phyloP scores from a whole-genome alignment of 2,329 filamentous ascomycete genomes.

The Dothistroma pini region DNA sequence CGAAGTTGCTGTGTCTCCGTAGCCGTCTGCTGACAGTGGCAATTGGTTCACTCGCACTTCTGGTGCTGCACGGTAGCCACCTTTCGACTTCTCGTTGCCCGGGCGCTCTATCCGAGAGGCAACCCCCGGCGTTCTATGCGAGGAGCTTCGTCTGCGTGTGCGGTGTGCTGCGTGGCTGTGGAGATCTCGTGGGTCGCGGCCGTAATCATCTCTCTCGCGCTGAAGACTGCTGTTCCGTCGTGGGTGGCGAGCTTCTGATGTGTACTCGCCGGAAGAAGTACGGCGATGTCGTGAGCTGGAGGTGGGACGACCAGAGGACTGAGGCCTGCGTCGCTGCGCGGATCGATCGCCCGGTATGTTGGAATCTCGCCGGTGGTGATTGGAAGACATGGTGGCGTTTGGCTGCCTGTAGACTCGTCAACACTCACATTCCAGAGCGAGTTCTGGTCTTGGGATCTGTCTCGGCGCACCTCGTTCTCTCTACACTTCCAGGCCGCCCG shows the following conservation, averaged over 20 bases:
- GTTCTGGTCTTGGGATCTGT: neutral
- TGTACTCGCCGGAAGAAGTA: conserved; percentile 66
- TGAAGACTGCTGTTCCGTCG: conserved; percentile 23
- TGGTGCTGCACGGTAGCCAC: conserved; percentile 28
- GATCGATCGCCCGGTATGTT: conserved; percentile 7
- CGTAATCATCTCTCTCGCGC: conserved; percentile 16
- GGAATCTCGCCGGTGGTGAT: conserved; percentile 14
- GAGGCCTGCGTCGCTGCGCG: conserved; percentile 13
- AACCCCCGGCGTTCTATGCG: conserved; percentile 9
- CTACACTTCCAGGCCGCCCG: neutral
- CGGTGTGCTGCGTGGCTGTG: conserved; percentile 15
- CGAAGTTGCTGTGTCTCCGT: conserved; percentile 43
- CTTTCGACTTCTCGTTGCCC: conserved; percentile 31
- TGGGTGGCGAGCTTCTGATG: conserved; percentile 20
- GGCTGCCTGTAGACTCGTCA: neutral
- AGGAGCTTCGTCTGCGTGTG: conserved; percentile 26
- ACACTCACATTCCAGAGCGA: conserved; percentile 10
- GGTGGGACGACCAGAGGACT: conserved; percentile 9
- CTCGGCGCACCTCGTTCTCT: neutral
- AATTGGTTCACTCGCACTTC: conserved; percentile 19
- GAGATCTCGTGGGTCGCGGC: conserved; percentile 9
- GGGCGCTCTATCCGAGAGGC: conserved; percentile 14
- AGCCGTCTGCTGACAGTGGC: conserved; percentile 34
- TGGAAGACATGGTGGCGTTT: conserved; percentile 21
- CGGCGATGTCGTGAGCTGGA: conserved; percentile 63